A percentile compares a stretch with the other conserved stretches of the same genome.
Conservation (phyloP, 495 filamentous ascomycete species). For the Penicillium mononematosum region DNA sequence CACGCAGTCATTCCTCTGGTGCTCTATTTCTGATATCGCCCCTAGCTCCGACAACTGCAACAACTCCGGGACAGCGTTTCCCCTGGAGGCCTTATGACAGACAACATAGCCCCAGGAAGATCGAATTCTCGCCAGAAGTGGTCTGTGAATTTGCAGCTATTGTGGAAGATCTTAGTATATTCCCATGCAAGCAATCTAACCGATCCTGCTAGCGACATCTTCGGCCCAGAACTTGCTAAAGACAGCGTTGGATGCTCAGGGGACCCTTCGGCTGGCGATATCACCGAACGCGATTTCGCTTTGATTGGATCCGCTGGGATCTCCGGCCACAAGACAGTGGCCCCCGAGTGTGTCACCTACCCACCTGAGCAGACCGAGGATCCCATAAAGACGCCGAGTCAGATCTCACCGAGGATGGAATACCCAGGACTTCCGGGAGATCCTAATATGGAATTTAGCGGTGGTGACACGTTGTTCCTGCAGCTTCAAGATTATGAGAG, state of each 20-base stretch:
- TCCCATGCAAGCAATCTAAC: constrained; percentile 28
- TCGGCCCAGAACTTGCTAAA: constrained; percentile 27
- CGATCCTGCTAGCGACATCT: constrained; percentile 22
- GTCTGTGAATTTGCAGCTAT: constrained; percentile 31
- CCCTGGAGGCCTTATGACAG: constrained; percentile 16
- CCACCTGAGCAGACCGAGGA: constrained; percentile 33
- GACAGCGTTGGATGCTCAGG: constrained; percentile 16
- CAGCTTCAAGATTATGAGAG: constrained; percentile 35
- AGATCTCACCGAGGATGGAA: constrained; percentile 13
- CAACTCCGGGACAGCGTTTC: constrained; percentile 34
- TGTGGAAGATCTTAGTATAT: constrained; percentile 36
- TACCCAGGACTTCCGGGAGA: constrained; percentile 19
- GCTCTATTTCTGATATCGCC: background rate
- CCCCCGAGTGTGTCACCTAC: constrained; percentile 32
- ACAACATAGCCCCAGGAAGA: background rate
- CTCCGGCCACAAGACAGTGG: constrained; percentile 36
- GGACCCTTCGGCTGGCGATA: constrained; percentile 10
- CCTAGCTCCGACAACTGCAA: constrained; percentile 27
- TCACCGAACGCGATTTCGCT: constrained; percentile 32
- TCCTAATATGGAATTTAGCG: constrained; percentile 19
- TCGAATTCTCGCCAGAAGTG: constrained; percentile 19
- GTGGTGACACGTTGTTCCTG: constrained; percentile 28
- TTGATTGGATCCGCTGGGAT: constrained; percentile 39
- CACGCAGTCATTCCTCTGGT: background rate
- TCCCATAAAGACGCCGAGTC: constrained; percentile 9